phyloP scores from a whole-genome alignment of 2,329 filamentous ascomycete genomes.

The Grosmannia serpens region DNA sequence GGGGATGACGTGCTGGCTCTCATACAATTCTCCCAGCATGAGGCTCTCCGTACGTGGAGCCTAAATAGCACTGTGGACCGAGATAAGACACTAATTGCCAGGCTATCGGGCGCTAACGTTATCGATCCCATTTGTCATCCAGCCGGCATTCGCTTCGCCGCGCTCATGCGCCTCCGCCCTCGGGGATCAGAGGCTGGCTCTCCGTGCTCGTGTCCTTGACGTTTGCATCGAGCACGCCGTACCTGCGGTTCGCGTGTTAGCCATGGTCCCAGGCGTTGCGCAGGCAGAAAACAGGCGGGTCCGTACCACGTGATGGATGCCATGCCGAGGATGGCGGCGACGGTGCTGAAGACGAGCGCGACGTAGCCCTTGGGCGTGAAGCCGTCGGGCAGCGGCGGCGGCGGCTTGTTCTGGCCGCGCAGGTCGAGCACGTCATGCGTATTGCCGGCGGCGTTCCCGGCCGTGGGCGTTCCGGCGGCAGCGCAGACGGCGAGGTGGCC shows the following conservation, averaged over 20 bases:
- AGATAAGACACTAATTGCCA: not conserved
- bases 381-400: constrained; percentile 6
- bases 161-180: not conserved
- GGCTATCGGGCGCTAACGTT: not conserved
- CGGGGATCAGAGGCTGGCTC: not conserved
- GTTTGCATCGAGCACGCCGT: not conserved
- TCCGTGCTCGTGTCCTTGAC: not conserved
- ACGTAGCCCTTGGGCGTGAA: constrained; percentile 60
- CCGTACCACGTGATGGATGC: constrained; percentile 35
- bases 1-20: not conserved
- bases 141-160: not conserved
- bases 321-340: constrained; percentile 58
- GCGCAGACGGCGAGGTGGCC: constrained; percentile 46
- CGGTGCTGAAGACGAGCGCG: constrained; percentile 59
- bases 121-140: not conserved
- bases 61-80: not conserved
- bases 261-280: too few relatives aligned
- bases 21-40: not conserved
- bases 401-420: constrained; percentile 13
- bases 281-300: not conserved
- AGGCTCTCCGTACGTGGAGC: not conserved
- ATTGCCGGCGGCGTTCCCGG: constrained; percentile 18
- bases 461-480: constrained; percentile 4
- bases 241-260: not conserved
- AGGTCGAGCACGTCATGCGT: constrained; percentile 14